A percentile compares a stretch with the other conserved stretches of the same genome.
These are phyloP conservation scores for Eimeria zaria DNA, from an alignment of 169 alveolate genomes.

Conservation along the genomic window DNA sequence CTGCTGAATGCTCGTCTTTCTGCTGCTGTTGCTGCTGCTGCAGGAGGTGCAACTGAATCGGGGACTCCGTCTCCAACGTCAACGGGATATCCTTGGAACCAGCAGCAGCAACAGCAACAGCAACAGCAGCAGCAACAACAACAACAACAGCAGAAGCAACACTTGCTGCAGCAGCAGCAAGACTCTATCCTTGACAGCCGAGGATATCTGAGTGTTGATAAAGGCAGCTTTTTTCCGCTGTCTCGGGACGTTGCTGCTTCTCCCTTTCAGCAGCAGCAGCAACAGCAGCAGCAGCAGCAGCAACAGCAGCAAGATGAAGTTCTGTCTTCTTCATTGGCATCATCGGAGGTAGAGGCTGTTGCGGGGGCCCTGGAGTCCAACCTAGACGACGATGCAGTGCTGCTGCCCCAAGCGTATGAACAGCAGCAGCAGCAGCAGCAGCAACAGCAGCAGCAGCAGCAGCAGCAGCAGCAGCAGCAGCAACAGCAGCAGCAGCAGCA, in stretches of 20 bases:
- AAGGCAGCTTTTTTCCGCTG: not conserved
- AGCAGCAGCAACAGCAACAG: conserved; percentile 44
- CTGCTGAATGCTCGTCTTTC: not conserved
- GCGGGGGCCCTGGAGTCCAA: conserved; percentile 18
- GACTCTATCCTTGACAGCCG: not conserved
- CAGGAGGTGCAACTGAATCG: conserved; percentile 18
- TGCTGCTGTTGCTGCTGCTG: conserved; percentile 51
- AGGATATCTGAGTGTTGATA: not conserved
- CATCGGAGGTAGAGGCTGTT: conserved; percentile 46
- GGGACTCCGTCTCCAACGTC: conserved; percentile 44
- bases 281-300: conserved; percentile 56
- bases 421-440: conserved; percentile 60
- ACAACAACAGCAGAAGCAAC: conserved; percentile 28
- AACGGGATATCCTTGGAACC: not conserved
- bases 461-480: too few species aligned
- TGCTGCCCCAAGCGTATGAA: not conserved
- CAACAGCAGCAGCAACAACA: conserved; percentile 35
- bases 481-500: conserved; percentile 1
- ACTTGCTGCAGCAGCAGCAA: conserved; percentile 38
- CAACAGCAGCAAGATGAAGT: not conserved
- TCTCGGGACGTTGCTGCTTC: not conserved
- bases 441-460: conserved; percentile 39
- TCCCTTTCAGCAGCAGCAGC: not conserved
- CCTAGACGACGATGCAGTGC: not conserved
- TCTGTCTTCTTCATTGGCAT: conserved; percentile 17